Evolutionary conservation across 441 rosid genomes (phyloP), one percentile per base, ranked within the genome.

Genomic region (Viola pubescens): DNA sequence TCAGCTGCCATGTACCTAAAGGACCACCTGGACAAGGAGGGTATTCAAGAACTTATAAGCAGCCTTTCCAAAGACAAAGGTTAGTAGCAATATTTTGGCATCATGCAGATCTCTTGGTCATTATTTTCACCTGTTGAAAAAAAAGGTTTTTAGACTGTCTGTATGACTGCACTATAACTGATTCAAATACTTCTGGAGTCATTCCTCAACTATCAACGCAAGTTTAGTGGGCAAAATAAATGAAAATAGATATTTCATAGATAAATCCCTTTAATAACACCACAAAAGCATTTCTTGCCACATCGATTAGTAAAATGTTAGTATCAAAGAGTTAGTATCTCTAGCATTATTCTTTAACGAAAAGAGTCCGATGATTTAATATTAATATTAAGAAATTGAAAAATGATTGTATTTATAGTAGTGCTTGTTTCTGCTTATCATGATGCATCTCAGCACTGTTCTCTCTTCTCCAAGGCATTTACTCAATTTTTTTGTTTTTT

Each of bases 21-120:
- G 70, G 87, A 88, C 63, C 89, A 91, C 38, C 74, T 91, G 53
- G 89, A 74, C 66, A 91, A 83, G 77, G 92, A 86, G 67, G 96
- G 96, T 49, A 78, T 91, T 58, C 91, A 79, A 65, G 96, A 91
- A 74, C 90, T 91, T 56, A 83, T 88, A 38, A 70, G 84, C 70
- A 91, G 74, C 62, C 96, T 88, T 37, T 79, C 97, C 54, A 91
- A 88, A 76, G 94, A 88, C 62, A 80, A 16, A 81, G 98, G 98
- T 91, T 12, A 61, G 77, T 63, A 44, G 47, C 41, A 26, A 64
- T 49, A 34, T 60, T 60, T 46, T 62, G 34, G 13, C 13, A 34
- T 13, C n/a, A 4, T 19, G n/a, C 10, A 6, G 16, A 54, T 48
- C 42, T 58, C 26, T 52, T 38, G 38, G 13, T 41, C 10, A 9